Evolutionary conservation across 2,329 filamentous ascomycete genomes (phyloP), one percentile per base, ranked within the genome.

Genomic region (Ilyonectria mors-panacis): DNA sequence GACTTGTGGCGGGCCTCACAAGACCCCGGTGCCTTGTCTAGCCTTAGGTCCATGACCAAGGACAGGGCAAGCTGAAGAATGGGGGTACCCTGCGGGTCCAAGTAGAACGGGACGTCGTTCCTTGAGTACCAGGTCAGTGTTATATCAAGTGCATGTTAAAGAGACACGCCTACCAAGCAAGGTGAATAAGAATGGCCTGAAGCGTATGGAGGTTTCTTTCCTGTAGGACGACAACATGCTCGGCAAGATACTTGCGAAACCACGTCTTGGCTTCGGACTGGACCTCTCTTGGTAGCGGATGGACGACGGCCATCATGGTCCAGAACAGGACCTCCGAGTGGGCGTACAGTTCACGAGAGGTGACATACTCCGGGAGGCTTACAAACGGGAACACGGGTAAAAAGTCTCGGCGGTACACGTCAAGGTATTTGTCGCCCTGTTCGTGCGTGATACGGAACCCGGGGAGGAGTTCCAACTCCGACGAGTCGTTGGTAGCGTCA

Each of bases 361-460:
- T 73, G 0, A 76, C 51, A 3, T 63, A 37, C 0, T 61, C 45
- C 0, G 76, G 63, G 1, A 84, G 63, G 1, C 80, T 76, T 1
- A 84, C 75, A 60, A 85, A 85, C 0, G 82, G 82, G 7, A 79
- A 84, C 39, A 76, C 73, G 0, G 79, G 78, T 13, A 76, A 68
- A 55, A 80, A 79, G 3, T 78, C 70, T 1, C 69, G 71, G 3
- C 77, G 76, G 65, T 84, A 84, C 2, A 76, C 68, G 6, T 74
- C 68, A 2, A 84, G 69, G 8, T 77, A 76, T 1, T 73, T 67
- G 3, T 76, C 67, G 7, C 81, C 82, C 35, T 83, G 76, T 6
- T 71, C 53, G 8, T 76, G 73, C 1, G 78, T 76, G 26, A 84
- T 60, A 13, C 72, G 68, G 30, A 83, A 77, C 2, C 77, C 81